phyloP scores from a whole-genome alignment of 371 early-diverging fungal genomes.

The Capillidium heterosporum region DNA sequence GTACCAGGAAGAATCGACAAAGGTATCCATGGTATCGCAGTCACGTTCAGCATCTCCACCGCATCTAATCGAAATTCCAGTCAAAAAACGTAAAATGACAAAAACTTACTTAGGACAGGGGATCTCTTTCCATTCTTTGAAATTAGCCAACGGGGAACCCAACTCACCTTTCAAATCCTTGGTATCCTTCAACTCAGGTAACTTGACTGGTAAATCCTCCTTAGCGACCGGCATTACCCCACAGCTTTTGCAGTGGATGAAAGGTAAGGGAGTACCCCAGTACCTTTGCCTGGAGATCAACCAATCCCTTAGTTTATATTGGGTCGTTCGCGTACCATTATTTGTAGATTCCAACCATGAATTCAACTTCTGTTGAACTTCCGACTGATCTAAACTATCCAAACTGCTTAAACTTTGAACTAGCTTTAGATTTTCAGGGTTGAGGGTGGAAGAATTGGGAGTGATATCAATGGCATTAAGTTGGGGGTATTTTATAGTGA shows the following conservation, averaged over 20 bases:
- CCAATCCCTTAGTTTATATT: slow-evolving; percentile 91
- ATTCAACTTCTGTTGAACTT: background rate
- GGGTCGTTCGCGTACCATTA: background rate
- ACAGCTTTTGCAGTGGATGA: slow-evolving; percentile 73
- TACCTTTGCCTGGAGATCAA: slow-evolving; percentile 92
- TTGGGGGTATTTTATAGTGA: slow-evolving; percentile 28
- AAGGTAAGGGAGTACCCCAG: slow-evolving; percentile 99
- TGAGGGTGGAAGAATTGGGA: slow-evolving; percentile 23
- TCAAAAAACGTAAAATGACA: background rate
- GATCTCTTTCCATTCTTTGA: slow-evolving; percentile 40
- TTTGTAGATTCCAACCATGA: too few relatives aligned
- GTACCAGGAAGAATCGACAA: slow-evolving; percentile 94
- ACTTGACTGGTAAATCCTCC: slow-evolving; percentile 53
- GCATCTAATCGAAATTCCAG: slow-evolving; percentile 26
- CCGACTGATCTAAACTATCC: background rate
- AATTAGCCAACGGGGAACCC: slow-evolving; percentile 40
- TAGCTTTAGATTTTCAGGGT: slow-evolving; percentile 5
- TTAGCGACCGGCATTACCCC: slow-evolving; percentile 74
- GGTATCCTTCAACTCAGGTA: slow-evolving; percentile 36
- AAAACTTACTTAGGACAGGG: slow-evolving; percentile 51
- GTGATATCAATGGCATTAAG: slow-evolving; percentile 13
- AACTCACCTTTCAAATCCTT: slow-evolving; percentile 39
- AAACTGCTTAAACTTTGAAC: background rate
- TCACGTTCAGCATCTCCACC: slow-evolving; percentile 57
- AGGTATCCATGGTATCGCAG: slow-evolving; percentile 91